Evolutionary conservation across 164 flowering plant genomes (phyloP).

Genomic region (Nymphaea colorata): DNA sequence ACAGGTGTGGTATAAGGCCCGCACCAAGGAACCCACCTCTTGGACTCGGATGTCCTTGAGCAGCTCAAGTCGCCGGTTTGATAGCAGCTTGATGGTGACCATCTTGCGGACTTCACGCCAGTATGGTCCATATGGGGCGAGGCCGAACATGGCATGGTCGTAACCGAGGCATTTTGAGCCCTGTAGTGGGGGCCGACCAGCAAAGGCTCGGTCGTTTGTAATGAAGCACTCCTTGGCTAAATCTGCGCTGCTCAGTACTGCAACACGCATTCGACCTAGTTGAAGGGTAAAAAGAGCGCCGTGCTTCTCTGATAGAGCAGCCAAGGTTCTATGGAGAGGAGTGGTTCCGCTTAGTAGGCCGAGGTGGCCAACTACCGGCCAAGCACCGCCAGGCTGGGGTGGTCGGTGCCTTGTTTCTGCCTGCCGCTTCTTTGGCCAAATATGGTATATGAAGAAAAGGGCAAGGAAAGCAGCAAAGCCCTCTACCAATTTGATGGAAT

Average conservation of each 20-base stretch:
- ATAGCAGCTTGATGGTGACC: conserved; percentile 22
- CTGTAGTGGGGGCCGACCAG: conserved; percentile 13
- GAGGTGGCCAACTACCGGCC: conserved; percentile 6
- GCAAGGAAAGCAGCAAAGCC: too few species aligned
- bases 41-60: conserved; percentile 15
- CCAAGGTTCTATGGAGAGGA: neutral
- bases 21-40: conserved; percentile 13
- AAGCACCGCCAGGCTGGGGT: conserved; percentile 1
- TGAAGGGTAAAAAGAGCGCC: conserved; percentile 24
- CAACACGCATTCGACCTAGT: conserved; percentile 17
- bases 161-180: conserved; percentile 15
- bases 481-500: too few species aligned
- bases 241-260: conserved; percentile 27
- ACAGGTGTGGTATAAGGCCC: conserved; percentile 14
- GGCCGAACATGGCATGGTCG: conserved; percentile 23
- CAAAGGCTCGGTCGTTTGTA: conserved; percentile 18
- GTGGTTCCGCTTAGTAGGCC: neutral
- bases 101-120: conserved; percentile 41
- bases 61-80: conserved; percentile 22
- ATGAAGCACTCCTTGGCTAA: conserved; percentile 32
- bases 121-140: conserved; percentile 34
- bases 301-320: conserved; percentile 24
- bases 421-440: too few species aligned
- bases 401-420: neutral
- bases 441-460: too few species aligned